phyloP scores from a whole-genome alignment of 208 protist species.

The Wallacemonas sp. region DNA sequence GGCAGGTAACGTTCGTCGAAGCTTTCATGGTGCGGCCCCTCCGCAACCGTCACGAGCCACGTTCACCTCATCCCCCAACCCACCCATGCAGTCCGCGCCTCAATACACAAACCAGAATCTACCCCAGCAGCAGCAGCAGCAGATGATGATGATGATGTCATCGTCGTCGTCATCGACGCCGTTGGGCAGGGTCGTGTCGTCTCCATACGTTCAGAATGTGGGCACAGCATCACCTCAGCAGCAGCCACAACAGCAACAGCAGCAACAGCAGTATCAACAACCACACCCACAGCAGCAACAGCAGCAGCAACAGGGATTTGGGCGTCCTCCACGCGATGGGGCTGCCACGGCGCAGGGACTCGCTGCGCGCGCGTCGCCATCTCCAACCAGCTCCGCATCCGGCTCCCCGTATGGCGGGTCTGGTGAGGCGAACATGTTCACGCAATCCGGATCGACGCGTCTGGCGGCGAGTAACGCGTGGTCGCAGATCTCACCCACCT shows the following conservation, averaged over 20 bases:
- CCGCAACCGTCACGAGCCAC: too few species aligned
- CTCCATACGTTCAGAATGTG: too few species aligned
- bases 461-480: not conserved
- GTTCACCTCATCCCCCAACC: too few species aligned
- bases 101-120: too few species aligned
- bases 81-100: not conserved
- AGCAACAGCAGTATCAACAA: not conserved
- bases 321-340: not conserved
- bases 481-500: not conserved
- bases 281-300: slow-evolving; percentile 2
- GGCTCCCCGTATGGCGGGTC: not conserved
- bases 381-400: not conserved
- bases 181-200: too few species aligned
- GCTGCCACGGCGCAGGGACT: not conserved
- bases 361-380: not conserved
- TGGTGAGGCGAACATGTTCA: not conserved
- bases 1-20: too few species aligned
- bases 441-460: not conserved
- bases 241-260: not conserved
- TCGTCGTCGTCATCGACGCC: not conserved
- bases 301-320: not conserved
- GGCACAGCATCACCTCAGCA: not conserved
- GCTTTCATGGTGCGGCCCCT: too few species aligned
- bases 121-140: not conserved
- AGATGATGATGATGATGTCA: not conserved